Percentiles rank a stretch among this genome's conserved stretches.
phyloP scores from a whole-genome alignment of 1,139 yeast genomes.

The Taphrina sp. region DNA sequence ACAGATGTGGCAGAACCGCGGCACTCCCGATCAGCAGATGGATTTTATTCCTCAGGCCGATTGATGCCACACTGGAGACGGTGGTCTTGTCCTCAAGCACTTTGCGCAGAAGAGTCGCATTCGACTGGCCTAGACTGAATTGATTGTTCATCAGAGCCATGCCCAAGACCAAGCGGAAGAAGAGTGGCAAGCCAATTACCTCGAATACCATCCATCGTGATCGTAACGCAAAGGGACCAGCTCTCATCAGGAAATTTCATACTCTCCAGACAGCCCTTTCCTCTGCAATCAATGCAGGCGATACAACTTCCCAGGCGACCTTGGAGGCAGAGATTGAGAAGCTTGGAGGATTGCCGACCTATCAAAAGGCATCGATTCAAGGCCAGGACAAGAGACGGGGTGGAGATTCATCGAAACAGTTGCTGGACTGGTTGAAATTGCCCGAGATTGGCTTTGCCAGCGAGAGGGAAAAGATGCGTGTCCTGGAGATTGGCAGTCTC shows the following conservation, averaged over 20 bases:
- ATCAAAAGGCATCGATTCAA: slow-evolving; percentile 76
- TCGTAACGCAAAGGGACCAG: slow-evolving; percentile 3
- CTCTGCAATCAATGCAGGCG: slow-evolving; percentile 1
- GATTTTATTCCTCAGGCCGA: too few relatives aligned
- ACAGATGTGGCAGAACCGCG: too few relatives aligned
- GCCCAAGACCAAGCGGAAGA: slow-evolving; percentile 20
- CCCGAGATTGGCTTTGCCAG: slow-evolving; percentile 9
- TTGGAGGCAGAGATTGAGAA: slow-evolving; percentile 60
- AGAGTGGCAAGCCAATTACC: slow-evolving; percentile 3
- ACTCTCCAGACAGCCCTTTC: slow-evolving; percentile 43
- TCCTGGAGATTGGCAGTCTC: slow-evolving; percentile 33
- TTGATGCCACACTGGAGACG: too few relatives aligned
- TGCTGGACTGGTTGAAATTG: slow-evolving; percentile 62
- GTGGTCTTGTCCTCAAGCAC: too few relatives aligned
- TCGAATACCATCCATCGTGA: neutral
- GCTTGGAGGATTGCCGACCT: slow-evolving; percentile 63
- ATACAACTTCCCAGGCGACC: slow-evolving; percentile 47
- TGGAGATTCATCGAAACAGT: slow-evolving; percentile 79
- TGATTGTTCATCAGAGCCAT: neutral
- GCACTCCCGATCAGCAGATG: too few relatives aligned
- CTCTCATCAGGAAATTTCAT: slow-evolving; percentile 45
- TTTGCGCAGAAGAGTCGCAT: too few relatives aligned
- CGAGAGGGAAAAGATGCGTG: slow-evolving; percentile 4
- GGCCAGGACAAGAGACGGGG: slow-evolving; percentile 80
- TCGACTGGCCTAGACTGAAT: neutral